Evolutionary conservation across 139 green algal species (phyloP).

Genomic region (Eudorina sp.): DNA sequence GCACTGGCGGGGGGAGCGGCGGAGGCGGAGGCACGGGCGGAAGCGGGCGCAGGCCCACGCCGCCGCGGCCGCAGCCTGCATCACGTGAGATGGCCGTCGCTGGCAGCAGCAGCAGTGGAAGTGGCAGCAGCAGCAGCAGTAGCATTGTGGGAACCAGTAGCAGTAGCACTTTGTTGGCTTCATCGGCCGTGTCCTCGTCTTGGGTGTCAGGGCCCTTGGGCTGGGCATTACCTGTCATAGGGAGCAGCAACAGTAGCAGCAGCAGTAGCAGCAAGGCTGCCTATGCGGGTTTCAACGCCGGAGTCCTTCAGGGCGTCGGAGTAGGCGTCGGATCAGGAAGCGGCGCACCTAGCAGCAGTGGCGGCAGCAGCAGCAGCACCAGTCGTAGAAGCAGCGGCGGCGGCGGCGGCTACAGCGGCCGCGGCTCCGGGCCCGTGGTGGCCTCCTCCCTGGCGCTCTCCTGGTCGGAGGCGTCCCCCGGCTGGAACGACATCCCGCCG

Average conservation of each 20-base stretch:
- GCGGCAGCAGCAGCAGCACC: slow-evolving; percentile 15
- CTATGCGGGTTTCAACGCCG: neutral
- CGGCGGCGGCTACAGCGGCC: neutral
- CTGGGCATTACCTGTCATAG: neutral
- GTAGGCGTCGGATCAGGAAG: no score
- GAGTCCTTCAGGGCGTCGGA: neutral
- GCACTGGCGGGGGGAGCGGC: neutral
- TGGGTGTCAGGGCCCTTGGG: no score
- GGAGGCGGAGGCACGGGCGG: neutral
- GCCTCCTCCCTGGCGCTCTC: slow-evolving; percentile 28
- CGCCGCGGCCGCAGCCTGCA: slow-evolving; percentile 10
- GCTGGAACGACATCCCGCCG: slow-evolving; percentile 40
- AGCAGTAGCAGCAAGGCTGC: neutral
- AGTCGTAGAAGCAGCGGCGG: slow-evolving; percentile 34
- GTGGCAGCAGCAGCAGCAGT: slow-evolving; percentile 13
- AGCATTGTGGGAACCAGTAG: neutral
- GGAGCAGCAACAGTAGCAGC: neutral
- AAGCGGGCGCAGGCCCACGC: neutral
- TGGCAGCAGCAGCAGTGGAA: neutral
- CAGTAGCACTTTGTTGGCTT: no score
- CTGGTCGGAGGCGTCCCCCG: slow-evolving; percentile 30
- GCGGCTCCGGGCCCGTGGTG: slow-evolving; percentile 7
- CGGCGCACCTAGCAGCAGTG: neutral
- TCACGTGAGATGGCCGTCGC: neutral
- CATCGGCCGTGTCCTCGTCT: no score